Conservation (phyloP, 495 filamentous ascomycete genomes). For the Rhypophila decipiens region DNA sequence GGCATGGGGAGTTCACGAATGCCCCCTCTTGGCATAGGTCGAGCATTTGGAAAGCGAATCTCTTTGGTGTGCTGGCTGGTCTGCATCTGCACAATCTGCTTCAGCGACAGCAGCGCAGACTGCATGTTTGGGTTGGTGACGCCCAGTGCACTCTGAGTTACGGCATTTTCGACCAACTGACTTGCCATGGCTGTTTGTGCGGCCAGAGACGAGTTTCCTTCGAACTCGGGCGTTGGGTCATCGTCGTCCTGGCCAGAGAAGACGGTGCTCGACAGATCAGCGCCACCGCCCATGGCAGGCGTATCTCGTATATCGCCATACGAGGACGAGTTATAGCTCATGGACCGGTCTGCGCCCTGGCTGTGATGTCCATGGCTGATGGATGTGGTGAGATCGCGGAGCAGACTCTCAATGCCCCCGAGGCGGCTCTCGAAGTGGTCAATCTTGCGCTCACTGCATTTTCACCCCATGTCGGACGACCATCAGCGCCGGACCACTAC, state of each 20-base stretch:
- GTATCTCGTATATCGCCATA: too few species aligned
- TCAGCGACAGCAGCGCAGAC: conserved; percentile 50
- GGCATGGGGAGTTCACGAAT: conserved; percentile 50
- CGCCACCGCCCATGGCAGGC: too few species aligned
- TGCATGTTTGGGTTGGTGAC: conserved; percentile 47
- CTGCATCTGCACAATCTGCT: conserved; percentile 51
- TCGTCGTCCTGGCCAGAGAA: conserved; percentile 20
- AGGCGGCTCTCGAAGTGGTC: conserved; percentile 60
- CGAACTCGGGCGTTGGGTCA: conserved; percentile 44
- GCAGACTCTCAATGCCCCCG: conserved; percentile 48
- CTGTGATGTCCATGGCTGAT: conserved; percentile 6
- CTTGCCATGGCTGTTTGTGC: conserved; percentile 60
- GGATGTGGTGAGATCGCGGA: conserved; percentile 35
- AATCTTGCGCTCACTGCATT: conserved; percentile 67
- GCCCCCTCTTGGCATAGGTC: conserved; percentile 31
- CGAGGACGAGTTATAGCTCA: neutral
- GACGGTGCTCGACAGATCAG: neutral
- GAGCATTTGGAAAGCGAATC: conserved; percentile 37
- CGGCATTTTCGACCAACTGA: conserved; percentile 54
- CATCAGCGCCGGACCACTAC: too few species aligned
- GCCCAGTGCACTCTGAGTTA: conserved; percentile 43
- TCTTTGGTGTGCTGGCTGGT: conserved; percentile 34
- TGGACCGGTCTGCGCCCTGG: neutral
- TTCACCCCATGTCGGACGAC: too few species aligned
- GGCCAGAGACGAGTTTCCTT: conserved; percentile 54